Conservation (phyloP, 2,329 filamentous ascomycete species). For the Phyllosticta capitalensis region DNA sequence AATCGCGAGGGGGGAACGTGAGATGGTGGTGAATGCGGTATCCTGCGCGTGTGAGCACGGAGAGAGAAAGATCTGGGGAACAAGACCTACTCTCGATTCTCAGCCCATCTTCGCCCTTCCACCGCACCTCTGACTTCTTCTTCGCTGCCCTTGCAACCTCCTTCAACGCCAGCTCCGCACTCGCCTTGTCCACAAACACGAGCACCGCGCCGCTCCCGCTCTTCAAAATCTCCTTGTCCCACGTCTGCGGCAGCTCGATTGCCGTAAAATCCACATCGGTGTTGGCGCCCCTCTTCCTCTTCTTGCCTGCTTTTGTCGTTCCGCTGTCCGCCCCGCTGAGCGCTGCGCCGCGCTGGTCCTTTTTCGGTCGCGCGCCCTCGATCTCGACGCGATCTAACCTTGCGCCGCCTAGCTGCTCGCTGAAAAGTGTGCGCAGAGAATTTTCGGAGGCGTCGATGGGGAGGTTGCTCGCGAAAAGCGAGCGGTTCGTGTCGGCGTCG, state of each 20-base stretch:
- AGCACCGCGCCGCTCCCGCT: conserved; percentile 75
- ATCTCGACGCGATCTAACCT: conserved; percentile 72
- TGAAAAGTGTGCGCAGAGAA: conserved; percentile 68
- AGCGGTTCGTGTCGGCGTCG: conserved; percentile 60
- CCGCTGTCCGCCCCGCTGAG: conserved; percentile 24
- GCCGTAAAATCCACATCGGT: conserved; percentile 26
- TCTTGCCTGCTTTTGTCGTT: conserved; percentile 37
- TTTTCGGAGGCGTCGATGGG: conserved; percentile 73
- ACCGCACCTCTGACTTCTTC: conserved; percentile 51
- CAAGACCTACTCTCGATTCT: conserved; percentile 44
- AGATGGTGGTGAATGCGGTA: conserved; percentile 58
- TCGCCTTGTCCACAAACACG: conserved; percentile 72
- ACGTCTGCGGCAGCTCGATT: conserved; percentile 56
- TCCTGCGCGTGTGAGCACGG: conserved; percentile 25
- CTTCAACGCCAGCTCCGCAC: conserved; percentile 66
- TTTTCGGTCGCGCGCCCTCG: conserved; percentile 48
- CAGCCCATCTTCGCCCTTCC: conserved; percentile 46
- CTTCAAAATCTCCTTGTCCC: conserved; percentile 59
- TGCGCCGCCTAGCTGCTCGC: conserved; percentile 62
- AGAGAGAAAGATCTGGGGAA: background rate
- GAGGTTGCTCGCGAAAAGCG: conserved; percentile 83
- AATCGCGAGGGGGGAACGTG: conserved; percentile 56
- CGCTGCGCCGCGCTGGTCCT: conserved; percentile 17
- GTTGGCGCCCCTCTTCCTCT: conserved; percentile 43
- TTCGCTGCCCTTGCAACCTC: conserved; percentile 55